Evolutionary conservation across 805 yeast genomes (phyloP), one percentile per base, ranked within the genome.

Genomic region (Starmerella powellii): DNA sequence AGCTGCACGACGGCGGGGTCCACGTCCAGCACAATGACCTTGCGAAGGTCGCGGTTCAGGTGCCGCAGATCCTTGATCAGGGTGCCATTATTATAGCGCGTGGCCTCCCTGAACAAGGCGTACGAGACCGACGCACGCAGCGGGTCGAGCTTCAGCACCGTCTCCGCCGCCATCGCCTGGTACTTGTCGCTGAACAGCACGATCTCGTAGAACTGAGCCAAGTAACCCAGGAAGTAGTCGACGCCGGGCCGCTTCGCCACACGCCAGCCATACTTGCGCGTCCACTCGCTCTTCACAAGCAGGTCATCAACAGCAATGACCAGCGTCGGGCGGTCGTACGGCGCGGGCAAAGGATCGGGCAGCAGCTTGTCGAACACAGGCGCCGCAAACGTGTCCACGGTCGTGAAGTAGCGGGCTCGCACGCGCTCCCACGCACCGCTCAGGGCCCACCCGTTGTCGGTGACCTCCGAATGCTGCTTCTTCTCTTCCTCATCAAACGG

Each of bases 171-270:
- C 60, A 80, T 80, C 70, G 81, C 80, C 76, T 78, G 79, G 55
- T 81, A 80, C 60, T 83, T 83, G 47, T 86, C 77, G 27, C 88
- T 76, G 61, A 91, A 91, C 36, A 93, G 66, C 40, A 91, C 97
- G 59, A 91, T 79, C 67, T 91, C 99, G 64, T 88, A 91, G 68
- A 86, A 88, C 65, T 84, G 94, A 6, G 95, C 82, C 54, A 91
- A 68, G 64, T 91, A 91, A 23, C 94, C 95, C 59, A 91, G 67
- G 66, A 91, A 91, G 68, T 91, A 91, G 63, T 93, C 98, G 47
- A 85, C 78, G 49, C 98, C 99, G 27, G 98, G 97, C 68, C 99
- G 84, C 70, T 91, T 91, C 24, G 95, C 97, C 13, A 96, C 88
- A 66, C 91, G 79, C 99, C 99, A 91, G 41, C 98, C 98, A 59